Evolutionary conservation across 1,284 basidiomycete species (phyloP), one percentile per base, ranked within the genome.

Genomic region (Stereum hirsutum): DNA sequence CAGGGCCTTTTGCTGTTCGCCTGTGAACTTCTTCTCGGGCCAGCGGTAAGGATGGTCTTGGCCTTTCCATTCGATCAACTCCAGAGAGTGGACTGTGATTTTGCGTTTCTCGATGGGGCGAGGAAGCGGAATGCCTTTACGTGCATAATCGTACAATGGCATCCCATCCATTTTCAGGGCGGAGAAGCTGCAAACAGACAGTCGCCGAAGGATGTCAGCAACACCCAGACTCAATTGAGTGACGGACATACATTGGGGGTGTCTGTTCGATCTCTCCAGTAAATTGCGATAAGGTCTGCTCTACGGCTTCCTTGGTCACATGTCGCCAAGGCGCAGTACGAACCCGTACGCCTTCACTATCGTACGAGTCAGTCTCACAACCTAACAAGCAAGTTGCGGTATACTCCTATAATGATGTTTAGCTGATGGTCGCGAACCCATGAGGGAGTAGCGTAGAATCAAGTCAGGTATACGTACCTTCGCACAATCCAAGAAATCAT

Each of bases 121-220:
- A 17, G 96, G 96, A 12, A 99, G 74, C 0, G 93, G 89, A 41
- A 86, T 84, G 8, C 86, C 87, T 56, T 87, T 76, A 3, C 96
- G 79, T 11, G 96, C 96, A 58, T 99, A 99, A 56, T 99, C 95
- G 61, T 99, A 94, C 24, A 99, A 62, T 1, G 91, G 89, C 62
- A 81, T 93, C 2, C 96, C 96, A 54, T 99, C 93, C 90, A 99
- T 99, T 62, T 97, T 95, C 33, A 99, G 70, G 0, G 96, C 96
- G 10, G 95, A 99, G 65, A 95, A 99, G 59, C 93, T 97, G 47
- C 8, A 33, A 10, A 23, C n/a, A n/a, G n/a, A n/a, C n/a, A n/a
- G n/a, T n/a, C n/a, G n/a, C n/a, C n/a, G n/a, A n/a, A n/a, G 31
- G 8, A 27, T 23, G 28, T 26, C 10, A 21, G 19, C n/a, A 33